Conservation (phyloP, 768 basidiomycete genomes). For the Leucosporidium yakuticum region DNA sequence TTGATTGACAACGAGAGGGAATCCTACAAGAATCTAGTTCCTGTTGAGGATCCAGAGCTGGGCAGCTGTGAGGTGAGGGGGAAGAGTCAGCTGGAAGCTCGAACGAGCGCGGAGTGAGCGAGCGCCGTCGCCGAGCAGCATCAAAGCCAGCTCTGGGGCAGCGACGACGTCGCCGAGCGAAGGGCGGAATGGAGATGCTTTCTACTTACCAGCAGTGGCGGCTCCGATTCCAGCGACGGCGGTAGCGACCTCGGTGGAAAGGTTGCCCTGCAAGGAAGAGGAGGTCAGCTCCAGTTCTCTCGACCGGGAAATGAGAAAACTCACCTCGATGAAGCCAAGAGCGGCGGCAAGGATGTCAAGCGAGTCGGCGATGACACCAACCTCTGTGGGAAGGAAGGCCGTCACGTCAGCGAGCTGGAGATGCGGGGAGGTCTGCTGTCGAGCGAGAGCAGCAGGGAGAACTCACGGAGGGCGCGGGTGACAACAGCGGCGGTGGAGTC, state of each 20-base stretch:
- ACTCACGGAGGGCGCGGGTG: conserved; percentile 30
- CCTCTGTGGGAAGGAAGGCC: neutral
- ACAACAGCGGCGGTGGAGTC: conserved; percentile 36
- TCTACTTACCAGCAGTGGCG: neutral
- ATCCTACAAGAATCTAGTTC: neutral
- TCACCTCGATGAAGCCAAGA: neutral
- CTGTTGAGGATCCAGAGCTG: conserved; percentile 14
- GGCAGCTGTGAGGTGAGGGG: neutral
- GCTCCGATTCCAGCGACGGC: neutral
- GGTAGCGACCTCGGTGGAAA: conserved; percentile 1
- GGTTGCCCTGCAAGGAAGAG: neutral
- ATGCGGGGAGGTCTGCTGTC: too few species aligned
- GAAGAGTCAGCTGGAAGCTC: neutral
- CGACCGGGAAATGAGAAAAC: too few species aligned
- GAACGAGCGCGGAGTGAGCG: neutral
- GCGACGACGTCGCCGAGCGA: too few species aligned
- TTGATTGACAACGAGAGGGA: neutral
- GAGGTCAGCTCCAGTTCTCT: too few species aligned
- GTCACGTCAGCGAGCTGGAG: too few species aligned
- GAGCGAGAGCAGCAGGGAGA: neutral
- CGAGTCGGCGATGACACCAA: neutral
- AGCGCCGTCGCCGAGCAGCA: too few species aligned
- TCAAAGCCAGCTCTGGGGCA: too few species aligned
- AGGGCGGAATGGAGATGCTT: too few species aligned
- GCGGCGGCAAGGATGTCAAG: conserved; percentile 4